A percentile compares a stretch with the other conserved stretches of the same genome.
Conservation (phyloP, 129 eudicot species). For the Artemisia annua region DNA sequence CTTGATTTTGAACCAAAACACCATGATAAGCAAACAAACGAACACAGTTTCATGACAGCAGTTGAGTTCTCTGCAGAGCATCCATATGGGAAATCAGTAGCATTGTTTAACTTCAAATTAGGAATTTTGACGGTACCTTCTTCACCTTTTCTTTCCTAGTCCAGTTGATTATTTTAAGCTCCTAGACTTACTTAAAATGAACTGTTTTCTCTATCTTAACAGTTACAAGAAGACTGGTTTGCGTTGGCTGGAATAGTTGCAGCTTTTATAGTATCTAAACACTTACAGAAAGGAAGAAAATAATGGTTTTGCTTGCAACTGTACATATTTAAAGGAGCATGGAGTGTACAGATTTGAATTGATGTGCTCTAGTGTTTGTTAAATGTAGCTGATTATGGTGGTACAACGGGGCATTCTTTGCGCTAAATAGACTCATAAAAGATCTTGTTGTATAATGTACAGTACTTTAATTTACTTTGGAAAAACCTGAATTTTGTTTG, state of each 20-base stretch:
- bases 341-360: conserved; percentile 10
- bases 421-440: too few relatives aligned
- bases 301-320: conserved; percentile 24
- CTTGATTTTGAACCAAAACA: conserved; percentile 67
- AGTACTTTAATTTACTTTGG: too few relatives aligned
- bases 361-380: neutral
- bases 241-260: conserved; percentile 53
- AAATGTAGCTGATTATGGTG: too few relatives aligned
- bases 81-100: conserved; percentile 87
- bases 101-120: conserved; percentile 68
- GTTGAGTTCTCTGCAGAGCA: conserved; percentile 69
- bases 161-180: neutral
- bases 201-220: neutral
- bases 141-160: neutral
- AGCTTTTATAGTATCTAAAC: conserved; percentile 58
- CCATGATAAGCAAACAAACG: conserved; percentile 50
- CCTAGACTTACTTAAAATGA: neutral
- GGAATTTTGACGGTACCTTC: conserved; percentile 55
- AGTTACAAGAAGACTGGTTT: conserved; percentile 83
- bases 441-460: too few relatives aligned
- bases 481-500: too few relatives aligned
- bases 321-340: neutral
- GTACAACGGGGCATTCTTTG: too few relatives aligned
- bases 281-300: conserved; percentile 56
- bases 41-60: conserved; percentile 61